Base-by-base conservation (phyloP, 148 eudicot genomes). In the Rhododendron henanense region DNA sequence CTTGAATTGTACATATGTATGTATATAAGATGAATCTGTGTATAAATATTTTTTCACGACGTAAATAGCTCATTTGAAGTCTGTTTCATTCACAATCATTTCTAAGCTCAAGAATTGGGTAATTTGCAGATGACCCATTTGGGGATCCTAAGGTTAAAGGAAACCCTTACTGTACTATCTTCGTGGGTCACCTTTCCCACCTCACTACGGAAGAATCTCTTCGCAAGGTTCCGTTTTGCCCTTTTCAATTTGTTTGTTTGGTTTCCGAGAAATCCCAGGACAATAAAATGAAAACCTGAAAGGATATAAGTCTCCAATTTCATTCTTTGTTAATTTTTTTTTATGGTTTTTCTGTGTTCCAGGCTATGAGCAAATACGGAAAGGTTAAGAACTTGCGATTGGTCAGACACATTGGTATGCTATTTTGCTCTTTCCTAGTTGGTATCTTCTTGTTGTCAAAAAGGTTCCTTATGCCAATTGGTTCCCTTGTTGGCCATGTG, bases 121-220 rank as follows among this genome's bases (percentile, higher is more conserved):
- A 25, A n/a, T 78, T 90, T 84, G 71, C 92, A 96, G 98, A 97
- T 91, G 99, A 97, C 84, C 94, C 99, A 23, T 93, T 94, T 78
- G 98, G 99, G 31, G 99, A 97, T 89, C 98, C 94, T 0, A 97
- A 97, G 88, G 93, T 93, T 25, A 90, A 65, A 25, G 98, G 96
- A 23, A 95, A 94, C 89, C 98, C 99, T 69, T 94, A 92, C 86
- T 95, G 93, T 87, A 95, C 98, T 51, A 47, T 97, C 71, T 97
- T 97, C 80, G 95, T 97, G 51, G 98, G 92, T 78, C 94, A 83
- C 41, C 96, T 97, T 76, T 94, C 97, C 87, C 96, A 87, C 84
- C 86, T 90, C 86, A 93, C 99, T 51, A 92, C 94, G 0, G 98
- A 97, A 89, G 91, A 93, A 25, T 91, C 95, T 41, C 94, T 97